Conservation (phyloP, 106 monocot species). For the Cymbidium sinense region DNA sequence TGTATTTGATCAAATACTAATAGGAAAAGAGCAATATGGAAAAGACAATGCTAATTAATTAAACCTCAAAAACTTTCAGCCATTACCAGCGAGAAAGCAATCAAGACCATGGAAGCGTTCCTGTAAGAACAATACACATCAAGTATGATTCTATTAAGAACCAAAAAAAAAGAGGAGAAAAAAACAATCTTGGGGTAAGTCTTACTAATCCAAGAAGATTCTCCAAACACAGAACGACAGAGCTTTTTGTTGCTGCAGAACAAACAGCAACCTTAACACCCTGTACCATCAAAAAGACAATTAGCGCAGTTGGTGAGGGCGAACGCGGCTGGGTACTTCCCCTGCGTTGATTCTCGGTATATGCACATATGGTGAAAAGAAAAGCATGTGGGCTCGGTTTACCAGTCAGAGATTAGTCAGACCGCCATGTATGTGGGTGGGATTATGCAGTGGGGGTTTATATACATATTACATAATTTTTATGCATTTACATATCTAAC, state of each 20-base stretch:
- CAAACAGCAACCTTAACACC: constrained; percentile 93
- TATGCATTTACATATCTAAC: too few relatives aligned
- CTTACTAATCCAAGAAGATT: constrained; percentile 89
- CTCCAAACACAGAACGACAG: constrained; percentile 79
- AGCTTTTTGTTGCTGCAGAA: constrained; percentile 99
- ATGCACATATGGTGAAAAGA: too few relatives aligned
- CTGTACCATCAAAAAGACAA: constrained; percentile 30
- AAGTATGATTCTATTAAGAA: background rate
- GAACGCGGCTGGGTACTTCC: too few relatives aligned
- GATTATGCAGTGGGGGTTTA: too few relatives aligned
- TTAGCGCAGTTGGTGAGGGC: too few relatives aligned
- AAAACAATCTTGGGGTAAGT: background rate
- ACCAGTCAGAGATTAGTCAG: too few relatives aligned
- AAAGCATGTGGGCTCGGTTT: too few relatives aligned
- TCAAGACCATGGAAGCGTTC: constrained; percentile 84
- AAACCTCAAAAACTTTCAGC: background rate
- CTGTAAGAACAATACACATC: constrained; percentile 37
- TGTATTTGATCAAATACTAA: too few relatives aligned
- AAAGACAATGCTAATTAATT: background rate
- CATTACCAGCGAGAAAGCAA: constrained; percentile 94
- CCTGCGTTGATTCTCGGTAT: too few relatives aligned
- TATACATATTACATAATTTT: too few relatives aligned
- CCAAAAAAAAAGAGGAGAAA: background rate
- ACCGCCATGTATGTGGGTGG: too few relatives aligned
- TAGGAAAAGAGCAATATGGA: too few relatives aligned